Evolutionary conservation across 306 rosid species (phyloP), one percentile per base, ranked within the genome.

Genomic region (Cicer yamashitae): DNA sequence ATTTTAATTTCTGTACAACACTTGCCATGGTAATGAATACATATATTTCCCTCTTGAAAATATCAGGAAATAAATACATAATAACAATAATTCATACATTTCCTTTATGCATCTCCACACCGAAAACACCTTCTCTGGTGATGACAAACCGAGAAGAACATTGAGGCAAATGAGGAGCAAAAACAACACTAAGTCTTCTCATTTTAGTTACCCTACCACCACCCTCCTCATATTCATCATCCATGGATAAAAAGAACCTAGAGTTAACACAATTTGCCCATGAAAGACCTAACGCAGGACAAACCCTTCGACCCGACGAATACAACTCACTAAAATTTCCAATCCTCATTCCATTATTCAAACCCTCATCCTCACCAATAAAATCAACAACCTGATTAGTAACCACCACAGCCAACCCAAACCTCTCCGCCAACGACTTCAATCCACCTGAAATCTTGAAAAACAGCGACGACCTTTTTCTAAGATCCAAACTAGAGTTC

Each of bases 211-310:
- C 37, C 5, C 37, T 30, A 7, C 0, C 25, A 17, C 58, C 4
- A 52, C 25, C 22, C 14, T 51, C 66, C 5, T 38, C 74, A 10
- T 60, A 79, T 25, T 22, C 44, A 39, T 22, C 44, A 43, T 79
- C 60, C 68, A 76, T 87, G 34, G 91, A 86, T 75, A 94, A 79
- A 64, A 94, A 91, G 54, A 94, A 13, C 81, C 98, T 91, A 13
- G 98, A 83, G 73, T 91, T 94, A 53, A 91, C 90, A 10, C 98
- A 94, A n/a, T 88, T 84, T 0, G 98, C 86, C 98, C 98, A 94
- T 0, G 90, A 86, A 8, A 91, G n/a, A 47, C 98, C 97, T 51
- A 94, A 48, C 0, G 98, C 98, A 0, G 98, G 89, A 58, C 90
- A 85, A 20, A 94, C 94, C 64, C 86, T 75, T 70, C 98, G 85